Conservation (phyloP, 768 basidiomycete species). For the Glaciozyma antarctica region DNA sequence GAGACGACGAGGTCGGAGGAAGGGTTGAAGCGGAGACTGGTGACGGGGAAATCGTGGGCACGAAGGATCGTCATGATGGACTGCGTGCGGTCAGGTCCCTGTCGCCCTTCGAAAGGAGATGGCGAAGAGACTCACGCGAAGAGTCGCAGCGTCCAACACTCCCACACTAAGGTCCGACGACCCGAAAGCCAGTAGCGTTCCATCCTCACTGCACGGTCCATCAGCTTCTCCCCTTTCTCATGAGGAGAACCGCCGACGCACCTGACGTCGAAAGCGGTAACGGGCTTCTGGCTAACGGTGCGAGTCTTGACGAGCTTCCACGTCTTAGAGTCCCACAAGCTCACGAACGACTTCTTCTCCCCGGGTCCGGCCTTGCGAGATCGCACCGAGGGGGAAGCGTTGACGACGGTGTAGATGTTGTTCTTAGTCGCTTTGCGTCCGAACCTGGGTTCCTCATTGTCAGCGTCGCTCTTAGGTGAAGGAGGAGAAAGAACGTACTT, state of each 20-base stretch:
- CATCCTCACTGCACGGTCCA: slow-evolving; percentile 53
- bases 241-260: not conserved
- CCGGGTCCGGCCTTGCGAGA: slow-evolving; percentile 46
- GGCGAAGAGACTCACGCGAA: slow-evolving; percentile 54
- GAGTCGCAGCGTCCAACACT: slow-evolving; percentile 64
- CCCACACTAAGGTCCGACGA: slow-evolving; percentile 78
- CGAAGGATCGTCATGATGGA: slow-evolving; percentile 77
- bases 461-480: too few relatives aligned
- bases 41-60: slow-evolving; percentile 90
- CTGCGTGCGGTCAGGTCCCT: slow-evolving; percentile 43
- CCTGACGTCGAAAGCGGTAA: slow-evolving; percentile 68
- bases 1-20: slow-evolving; percentile 69
- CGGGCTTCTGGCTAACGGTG: slow-evolving; percentile 65
- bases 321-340: slow-evolving; percentile 55
- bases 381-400: slow-evolving; percentile 47
- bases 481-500: slow-evolving; percentile 10
- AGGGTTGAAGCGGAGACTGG: slow-evolving; percentile 79
- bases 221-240: not conserved
- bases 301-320: slow-evolving; percentile 60
- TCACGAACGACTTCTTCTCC: slow-evolving; percentile 40
- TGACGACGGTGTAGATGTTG: slow-evolving; percentile 61
- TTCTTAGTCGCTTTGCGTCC: slow-evolving; percentile 54
- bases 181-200: slow-evolving; percentile 72
- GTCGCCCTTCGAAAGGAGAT: not conserved
- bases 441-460: slow-evolving; percentile 21